phyloP scores from a whole-genome alignment of 345 rosid genomes.

The Hibiscus syriacus region DNA sequence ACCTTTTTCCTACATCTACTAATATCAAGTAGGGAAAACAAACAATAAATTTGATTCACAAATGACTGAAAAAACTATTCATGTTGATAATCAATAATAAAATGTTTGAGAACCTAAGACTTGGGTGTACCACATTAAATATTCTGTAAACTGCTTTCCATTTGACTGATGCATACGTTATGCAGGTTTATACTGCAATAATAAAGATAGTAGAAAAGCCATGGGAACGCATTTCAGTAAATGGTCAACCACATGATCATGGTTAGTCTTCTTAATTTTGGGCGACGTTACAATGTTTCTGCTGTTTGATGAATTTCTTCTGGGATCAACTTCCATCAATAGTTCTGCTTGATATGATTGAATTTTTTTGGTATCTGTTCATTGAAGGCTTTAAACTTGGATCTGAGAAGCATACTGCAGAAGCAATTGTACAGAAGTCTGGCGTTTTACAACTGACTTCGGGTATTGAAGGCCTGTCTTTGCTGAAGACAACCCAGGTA shows the following conservation, averaged over 20 bases:
- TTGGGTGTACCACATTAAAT: not conserved
- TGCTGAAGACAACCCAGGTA: conserved; percentile 92
- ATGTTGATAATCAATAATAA: not conserved
- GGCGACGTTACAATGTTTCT: not conserved
- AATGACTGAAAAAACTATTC: not conserved
- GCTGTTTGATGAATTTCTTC: not conserved
- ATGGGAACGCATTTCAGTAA: conserved; percentile 71
- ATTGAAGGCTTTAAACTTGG: conserved; percentile 88
- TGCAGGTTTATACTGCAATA: conserved; percentile 64
- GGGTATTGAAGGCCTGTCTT: conserved; percentile 62
- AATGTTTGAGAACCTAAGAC: not conserved
- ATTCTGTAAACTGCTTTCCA: not conserved
- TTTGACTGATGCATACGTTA: not conserved
- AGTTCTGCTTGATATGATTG: not conserved
- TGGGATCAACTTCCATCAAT: not conserved
- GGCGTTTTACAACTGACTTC: conserved; percentile 60
- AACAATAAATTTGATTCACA: not conserved
- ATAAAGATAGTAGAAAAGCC: conserved; percentile 83
- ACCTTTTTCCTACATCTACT: not conserved
- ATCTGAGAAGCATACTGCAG: conserved; percentile 76
- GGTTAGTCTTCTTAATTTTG: conserved; percentile 32
- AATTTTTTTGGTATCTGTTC: not conserved
- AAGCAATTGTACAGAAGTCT: conserved; percentile 59
- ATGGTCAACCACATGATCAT: conserved; percentile 70
- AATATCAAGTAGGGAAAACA: not conserved